These are phyloP conservation scores for Russula sp. DNA, from an alignment of 768 basidiomycete genomes.

Conservation along the genomic window DNA sequence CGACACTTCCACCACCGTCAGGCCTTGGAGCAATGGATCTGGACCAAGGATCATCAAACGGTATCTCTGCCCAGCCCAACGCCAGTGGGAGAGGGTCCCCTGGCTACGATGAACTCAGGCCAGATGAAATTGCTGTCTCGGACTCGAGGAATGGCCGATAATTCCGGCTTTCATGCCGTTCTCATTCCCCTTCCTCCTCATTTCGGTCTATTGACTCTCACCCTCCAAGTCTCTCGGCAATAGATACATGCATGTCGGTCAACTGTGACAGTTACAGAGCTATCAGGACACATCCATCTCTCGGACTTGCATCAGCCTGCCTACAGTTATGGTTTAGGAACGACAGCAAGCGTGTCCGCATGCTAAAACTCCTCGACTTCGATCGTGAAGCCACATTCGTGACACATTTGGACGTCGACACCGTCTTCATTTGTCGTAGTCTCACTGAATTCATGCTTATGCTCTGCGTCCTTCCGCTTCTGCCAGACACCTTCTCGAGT, in stretches of 20 bases:
- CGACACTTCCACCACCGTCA: constrained; percentile 17
- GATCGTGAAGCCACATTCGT: constrained; percentile 84
- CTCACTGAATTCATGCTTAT: constrained; percentile 74
- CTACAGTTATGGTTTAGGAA: background rate
- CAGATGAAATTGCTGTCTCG: constrained; percentile 18
- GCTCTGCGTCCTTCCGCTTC: constrained; percentile 76
- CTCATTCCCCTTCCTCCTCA: background rate
- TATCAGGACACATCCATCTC: background rate
- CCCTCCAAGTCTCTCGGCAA: background rate
- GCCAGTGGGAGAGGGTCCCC: constrained; percentile 8
- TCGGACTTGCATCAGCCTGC: background rate
- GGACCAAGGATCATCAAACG: constrained; percentile 11
- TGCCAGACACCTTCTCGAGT: constrained; percentile 92
- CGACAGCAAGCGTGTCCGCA: background rate
- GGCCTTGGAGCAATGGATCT: constrained; percentile 17
- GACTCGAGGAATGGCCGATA: constrained; percentile 22
- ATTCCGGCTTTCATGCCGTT: background rate
- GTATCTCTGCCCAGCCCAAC: background rate
- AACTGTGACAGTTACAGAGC: constrained; percentile 4
- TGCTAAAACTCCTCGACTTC: constrained; percentile 75
- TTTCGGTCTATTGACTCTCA: background rate
- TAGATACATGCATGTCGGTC: background rate
- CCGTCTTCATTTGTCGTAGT: constrained; percentile 49
- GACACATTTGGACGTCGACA: constrained; percentile 65
- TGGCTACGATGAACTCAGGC: constrained; percentile 6